Evolutionary conservation across 108 stramenopile species (phyloP).

Genomic region (Pseudonitzschia multiseries): DNA sequence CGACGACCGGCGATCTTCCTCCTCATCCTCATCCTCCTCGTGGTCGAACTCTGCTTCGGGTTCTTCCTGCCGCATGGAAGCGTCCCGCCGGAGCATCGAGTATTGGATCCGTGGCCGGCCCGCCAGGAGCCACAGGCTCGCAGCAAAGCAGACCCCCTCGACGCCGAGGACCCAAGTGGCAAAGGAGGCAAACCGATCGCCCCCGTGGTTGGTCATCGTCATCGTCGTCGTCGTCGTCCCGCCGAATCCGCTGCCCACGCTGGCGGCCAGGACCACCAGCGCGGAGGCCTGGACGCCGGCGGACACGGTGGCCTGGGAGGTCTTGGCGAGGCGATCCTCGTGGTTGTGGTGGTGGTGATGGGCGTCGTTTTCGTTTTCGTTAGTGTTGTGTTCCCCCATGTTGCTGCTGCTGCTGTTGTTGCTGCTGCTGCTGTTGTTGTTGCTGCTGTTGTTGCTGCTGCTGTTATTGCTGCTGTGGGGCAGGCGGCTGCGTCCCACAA

Average conservation of each 20-base stretch:
- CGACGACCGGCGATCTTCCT: not conserved
- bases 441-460: not conserved
- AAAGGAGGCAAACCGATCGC: slow-evolving; percentile 20
- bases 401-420: too few relatives aligned
- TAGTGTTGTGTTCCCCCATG: too few relatives aligned
- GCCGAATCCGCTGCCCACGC: slow-evolving; percentile 41
- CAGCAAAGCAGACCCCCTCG: slow-evolving; percentile 18
- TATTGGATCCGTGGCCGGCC: slow-evolving; percentile 12
- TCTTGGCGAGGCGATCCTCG: not conserved
- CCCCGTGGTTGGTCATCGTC: not conserved
- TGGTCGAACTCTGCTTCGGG: not conserved
- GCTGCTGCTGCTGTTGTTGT: not conserved
- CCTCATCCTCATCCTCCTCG: slow-evolving; percentile 1
- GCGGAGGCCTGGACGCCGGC: slow-evolving; percentile 52
- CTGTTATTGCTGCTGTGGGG: not conserved
- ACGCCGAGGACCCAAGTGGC: slow-evolving; percentile 16
- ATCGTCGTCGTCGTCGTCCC: too few relatives aligned
- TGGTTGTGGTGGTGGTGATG: too few relatives aligned
- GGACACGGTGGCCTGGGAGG: slow-evolving; percentile 34
- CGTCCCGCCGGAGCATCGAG: slow-evolving; percentile 38
- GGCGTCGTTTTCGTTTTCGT: too few relatives aligned
- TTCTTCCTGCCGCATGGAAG: slow-evolving; percentile 18
- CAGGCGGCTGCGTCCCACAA: slow-evolving; percentile 19
- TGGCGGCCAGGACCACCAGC: slow-evolving; percentile 29
- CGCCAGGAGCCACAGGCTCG: slow-evolving; percentile 29